A percentile compares a stretch with the other conserved stretches of the same genome.
phyloP scores from a whole-genome alignment of 257 asterid genomes.

The Cordia subcordata region DNA sequence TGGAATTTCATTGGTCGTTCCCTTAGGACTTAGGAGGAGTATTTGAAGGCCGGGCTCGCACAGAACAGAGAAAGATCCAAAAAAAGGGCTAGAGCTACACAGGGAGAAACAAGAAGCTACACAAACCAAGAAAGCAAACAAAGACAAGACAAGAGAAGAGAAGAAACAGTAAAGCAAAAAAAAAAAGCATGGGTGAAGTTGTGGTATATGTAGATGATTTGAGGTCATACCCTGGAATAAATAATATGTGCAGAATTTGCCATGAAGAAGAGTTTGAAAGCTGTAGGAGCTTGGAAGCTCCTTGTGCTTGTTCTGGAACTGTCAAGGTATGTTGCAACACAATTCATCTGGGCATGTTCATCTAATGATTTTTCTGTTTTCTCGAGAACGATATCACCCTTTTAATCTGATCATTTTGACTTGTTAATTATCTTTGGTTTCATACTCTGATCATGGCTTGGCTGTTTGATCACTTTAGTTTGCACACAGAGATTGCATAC shows the following conservation, averaged over 20 bases:
- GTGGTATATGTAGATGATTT: conserved; percentile 46
- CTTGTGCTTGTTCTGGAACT: conserved; percentile 94
- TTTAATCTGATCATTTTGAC: background rate
- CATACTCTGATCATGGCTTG: background rate
- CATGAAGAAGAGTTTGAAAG: conserved; percentile 74
- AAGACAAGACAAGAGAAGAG: no score
- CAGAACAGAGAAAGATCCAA: no score
- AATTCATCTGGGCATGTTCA: background rate
- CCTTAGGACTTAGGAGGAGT: no score
- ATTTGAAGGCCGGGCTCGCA: no score
- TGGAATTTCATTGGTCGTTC: no score
- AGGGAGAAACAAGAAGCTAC: no score
- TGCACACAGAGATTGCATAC: conserved; percentile 93
- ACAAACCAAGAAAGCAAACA: no score
- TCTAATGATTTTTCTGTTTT: no score
- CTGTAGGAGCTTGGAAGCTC: conserved; percentile 52
- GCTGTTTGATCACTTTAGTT: conserved; percentile 31
- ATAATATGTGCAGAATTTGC: conserved; percentile 80
- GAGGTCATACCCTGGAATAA: conserved; percentile 18
- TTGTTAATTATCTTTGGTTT: background rate
- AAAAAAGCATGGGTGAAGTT: conserved; percentile 17
- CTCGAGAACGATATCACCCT: no score
- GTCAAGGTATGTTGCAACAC: conserved; percentile 42
- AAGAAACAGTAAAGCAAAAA: no score
- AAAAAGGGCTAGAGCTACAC: no score